These are phyloP conservation scores for Narthecium ossifragum DNA, from an alignment of 106 monocot genomes.

Conservation along the genomic window DNA sequence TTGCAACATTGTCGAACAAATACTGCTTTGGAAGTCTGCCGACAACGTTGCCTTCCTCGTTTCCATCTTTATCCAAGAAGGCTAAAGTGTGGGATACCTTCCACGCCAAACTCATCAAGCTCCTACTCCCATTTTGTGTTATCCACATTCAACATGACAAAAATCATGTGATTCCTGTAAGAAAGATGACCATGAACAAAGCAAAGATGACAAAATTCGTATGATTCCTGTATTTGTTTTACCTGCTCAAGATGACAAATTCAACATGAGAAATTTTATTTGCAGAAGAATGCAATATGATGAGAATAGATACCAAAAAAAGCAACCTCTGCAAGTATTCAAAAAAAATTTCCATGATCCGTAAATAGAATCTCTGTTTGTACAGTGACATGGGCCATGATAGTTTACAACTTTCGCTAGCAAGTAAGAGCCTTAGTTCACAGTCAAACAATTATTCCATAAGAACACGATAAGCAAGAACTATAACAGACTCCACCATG, in stretches of 20 bases:
- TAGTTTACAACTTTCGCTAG: background rate
- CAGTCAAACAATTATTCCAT: too few relatives aligned
- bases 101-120: constrained; percentile 94
- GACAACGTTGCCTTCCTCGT: constrained; percentile 86
- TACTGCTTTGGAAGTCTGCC: constrained; percentile 75
- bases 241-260: too few relatives aligned
- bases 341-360: background rate
- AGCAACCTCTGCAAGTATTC: background rate
- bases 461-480: background rate
- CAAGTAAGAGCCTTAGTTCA: background rate
- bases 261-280: too few relatives aligned
- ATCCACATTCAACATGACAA: constrained; percentile 93
- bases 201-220: too few relatives aligned
- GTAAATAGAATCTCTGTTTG: background rate
- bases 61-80: constrained; percentile 78
- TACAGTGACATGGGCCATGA: background rate
- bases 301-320: too few relatives aligned
- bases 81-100: constrained; percentile 98
- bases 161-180: constrained; percentile 73
- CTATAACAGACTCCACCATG: background rate
- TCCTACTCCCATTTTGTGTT: constrained; percentile 99
- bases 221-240: too few relatives aligned
- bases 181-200: too few relatives aligned
- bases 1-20: constrained; percentile 71
- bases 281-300: too few relatives aligned